phyloP scores from a whole-genome alignment of 352 stramenopile genomes.

The Sclerospora graminicola region DNA sequence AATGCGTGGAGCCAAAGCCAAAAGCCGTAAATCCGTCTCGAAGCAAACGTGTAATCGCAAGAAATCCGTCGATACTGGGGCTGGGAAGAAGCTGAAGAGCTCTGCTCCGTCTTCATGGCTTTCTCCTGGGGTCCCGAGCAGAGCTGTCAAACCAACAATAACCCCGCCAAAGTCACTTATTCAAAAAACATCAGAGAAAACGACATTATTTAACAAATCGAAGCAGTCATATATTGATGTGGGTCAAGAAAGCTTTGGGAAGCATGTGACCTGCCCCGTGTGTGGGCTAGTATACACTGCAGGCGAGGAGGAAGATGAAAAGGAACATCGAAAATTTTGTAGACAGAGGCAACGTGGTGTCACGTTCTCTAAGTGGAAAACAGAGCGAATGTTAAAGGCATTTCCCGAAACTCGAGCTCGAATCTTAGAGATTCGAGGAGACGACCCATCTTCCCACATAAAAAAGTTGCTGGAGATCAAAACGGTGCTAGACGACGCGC shows the following conservation, averaged over 20 bases:
- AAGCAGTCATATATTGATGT: constrained; percentile 69
- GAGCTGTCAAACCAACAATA: constrained; percentile 8
- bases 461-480: constrained; percentile 75
- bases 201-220: constrained; percentile 3
- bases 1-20: constrained; percentile 25
- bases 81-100: constrained; percentile 10
- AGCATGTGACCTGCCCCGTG: constrained; percentile 39
- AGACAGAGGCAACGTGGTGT: constrained; percentile 30
- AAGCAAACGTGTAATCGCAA: constrained; percentile 28
- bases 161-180: constrained; percentile 10
- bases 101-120: constrained; percentile 7
- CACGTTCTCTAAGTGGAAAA: constrained; percentile 55
- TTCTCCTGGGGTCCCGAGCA: constrained; percentile 8
- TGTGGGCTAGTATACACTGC: constrained; percentile 67
- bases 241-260: constrained; percentile 60
- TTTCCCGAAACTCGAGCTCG: constrained; percentile 34
- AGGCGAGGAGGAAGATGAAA: constrained; percentile 65
- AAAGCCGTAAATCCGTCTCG: constrained; percentile 3
- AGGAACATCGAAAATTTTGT: constrained; percentile 58
- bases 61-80: neutral
- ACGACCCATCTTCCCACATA: constrained; percentile 41
- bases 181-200: neutral
- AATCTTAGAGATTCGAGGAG: constrained; percentile 52
- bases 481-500: constrained; percentile 49
- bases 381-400: constrained; percentile 33